Evolutionary conservation across 352 stramenopile genomes (phyloP).

Genomic region (Hyaloperonospora brassicae): DNA sequence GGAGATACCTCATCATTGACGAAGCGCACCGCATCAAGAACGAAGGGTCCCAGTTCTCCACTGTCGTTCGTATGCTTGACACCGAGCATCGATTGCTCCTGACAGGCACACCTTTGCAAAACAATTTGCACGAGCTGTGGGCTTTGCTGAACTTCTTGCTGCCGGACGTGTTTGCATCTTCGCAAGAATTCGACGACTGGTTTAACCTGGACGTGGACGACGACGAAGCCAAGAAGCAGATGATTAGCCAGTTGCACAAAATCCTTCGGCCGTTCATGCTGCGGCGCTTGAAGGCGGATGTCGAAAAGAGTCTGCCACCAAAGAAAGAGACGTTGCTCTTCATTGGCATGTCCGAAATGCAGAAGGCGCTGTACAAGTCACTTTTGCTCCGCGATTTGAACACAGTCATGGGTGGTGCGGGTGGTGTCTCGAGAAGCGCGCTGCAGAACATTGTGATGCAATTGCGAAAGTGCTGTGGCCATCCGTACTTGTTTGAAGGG

Average conservation of each 20-base stretch:
- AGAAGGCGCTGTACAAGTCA: slow-evolving; percentile 96
- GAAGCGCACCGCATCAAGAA: slow-evolving; percentile 88
- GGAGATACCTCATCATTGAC: slow-evolving; percentile 85
- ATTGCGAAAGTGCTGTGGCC: slow-evolving; percentile 83
- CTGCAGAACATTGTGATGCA: slow-evolving; percentile 87
- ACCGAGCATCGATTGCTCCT: slow-evolving; percentile 85
- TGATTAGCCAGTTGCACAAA: slow-evolving; percentile 84
- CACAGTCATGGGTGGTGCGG: slow-evolving; percentile 59
- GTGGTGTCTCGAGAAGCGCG: slow-evolving; percentile 69
- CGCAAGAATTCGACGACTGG: slow-evolving; percentile 84
- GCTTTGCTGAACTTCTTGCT: slow-evolving; percentile 91
- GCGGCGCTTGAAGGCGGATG: slow-evolving; percentile 96
- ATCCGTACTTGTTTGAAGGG: slow-evolving; percentile 92
- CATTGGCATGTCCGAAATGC: slow-evolving; percentile 86
- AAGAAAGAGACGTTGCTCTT: slow-evolving; percentile 97
- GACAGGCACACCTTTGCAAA: slow-evolving; percentile 92
- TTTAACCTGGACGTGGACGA: slow-evolving; percentile 85
- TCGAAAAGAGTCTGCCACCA: slow-evolving; percentile 95
- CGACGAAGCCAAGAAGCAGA: slow-evolving; percentile 85
- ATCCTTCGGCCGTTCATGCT: slow-evolving; percentile 95
- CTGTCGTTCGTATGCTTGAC: slow-evolving; percentile 74
- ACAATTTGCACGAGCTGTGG: slow-evolving; percentile 94
- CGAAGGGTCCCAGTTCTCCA: slow-evolving; percentile 83
- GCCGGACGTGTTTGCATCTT: slow-evolving; percentile 88
- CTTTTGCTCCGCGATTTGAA: slow-evolving; percentile 94